Conservation (phyloP, 2,329 filamentous ascomycete genomes). For the Trichoderma cornu-damae region DNA sequence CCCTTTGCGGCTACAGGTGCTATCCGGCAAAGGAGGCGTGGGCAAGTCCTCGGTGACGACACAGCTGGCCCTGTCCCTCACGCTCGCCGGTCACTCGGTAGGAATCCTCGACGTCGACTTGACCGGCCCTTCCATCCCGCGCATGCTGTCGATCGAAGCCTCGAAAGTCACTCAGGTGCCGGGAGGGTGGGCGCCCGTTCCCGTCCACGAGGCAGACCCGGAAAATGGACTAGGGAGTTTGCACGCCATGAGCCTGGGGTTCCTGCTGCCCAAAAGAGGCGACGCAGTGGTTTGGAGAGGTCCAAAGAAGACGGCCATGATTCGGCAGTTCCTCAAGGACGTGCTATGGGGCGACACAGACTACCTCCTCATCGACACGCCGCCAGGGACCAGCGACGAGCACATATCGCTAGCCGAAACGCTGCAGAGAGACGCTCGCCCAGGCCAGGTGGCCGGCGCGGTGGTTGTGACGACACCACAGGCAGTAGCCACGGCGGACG, state of each 20-base stretch:
- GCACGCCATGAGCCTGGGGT: slow-evolving; percentile 87
- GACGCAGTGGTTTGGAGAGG: slow-evolving; percentile 97
- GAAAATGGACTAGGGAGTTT: slow-evolving; percentile 55
- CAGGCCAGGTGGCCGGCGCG: slow-evolving; percentile 72
- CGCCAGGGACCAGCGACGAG: slow-evolving; percentile 92
- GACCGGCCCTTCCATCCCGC: slow-evolving; percentile 92
- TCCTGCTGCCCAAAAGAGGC: slow-evolving; percentile 74
- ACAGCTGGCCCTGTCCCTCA: slow-evolving; percentile 85
- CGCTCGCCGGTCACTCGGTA: slow-evolving; percentile 78
- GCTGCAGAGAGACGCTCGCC: slow-evolving; percentile 57
- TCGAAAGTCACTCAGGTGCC: slow-evolving; percentile 88
- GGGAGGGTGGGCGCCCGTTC: slow-evolving; percentile 86
- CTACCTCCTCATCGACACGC: slow-evolving; percentile 91
- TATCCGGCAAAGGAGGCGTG: slow-evolving; percentile 96
- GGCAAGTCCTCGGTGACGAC: slow-evolving; percentile 98
- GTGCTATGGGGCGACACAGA: slow-evolving; percentile 86
- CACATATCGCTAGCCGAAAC: slow-evolving; percentile 93
- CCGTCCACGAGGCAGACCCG: slow-evolving; percentile 62
- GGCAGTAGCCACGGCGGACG: slow-evolving; percentile 86
- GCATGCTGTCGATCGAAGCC: slow-evolving; percentile 84
- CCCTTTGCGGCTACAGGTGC: slow-evolving; percentile 44
- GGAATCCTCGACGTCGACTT: slow-evolving; percentile 95
- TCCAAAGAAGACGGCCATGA: slow-evolving; percentile 98
- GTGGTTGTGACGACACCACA: slow-evolving; percentile 96
- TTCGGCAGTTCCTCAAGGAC: slow-evolving; percentile 89